Percentiles rank a stretch among this genome's conserved stretches.
Conservation (phyloP, 2,329 filamentous ascomycete species). For the Cytospora chrysosperma region DNA sequence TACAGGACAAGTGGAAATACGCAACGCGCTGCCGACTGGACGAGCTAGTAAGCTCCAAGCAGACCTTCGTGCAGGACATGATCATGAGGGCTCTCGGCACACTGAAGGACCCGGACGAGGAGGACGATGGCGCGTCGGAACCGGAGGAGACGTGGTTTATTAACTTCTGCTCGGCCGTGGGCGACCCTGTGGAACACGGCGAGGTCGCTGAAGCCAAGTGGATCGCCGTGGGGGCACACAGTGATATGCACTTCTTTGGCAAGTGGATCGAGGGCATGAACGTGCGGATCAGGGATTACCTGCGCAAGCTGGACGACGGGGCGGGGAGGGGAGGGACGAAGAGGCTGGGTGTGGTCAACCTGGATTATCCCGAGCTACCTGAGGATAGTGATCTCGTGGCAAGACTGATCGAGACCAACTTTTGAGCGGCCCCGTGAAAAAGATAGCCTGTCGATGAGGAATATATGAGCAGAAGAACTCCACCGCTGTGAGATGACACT, state of each 20-base stretch:
- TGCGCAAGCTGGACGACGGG: slow-evolving; percentile 27
- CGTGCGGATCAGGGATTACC: slow-evolving; percentile 35
- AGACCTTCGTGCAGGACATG: slow-evolving; percentile 37
- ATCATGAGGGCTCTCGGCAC: slow-evolving; percentile 35
- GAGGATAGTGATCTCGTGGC: slow-evolving; percentile 41
- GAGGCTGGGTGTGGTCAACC: slow-evolving; percentile 30
- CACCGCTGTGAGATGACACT: neutral
- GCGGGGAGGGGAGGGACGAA: slow-evolving; percentile 28
- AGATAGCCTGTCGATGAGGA: neutral
- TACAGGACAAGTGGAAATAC: slow-evolving; percentile 50
- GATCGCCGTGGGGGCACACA: slow-evolving; percentile 45
- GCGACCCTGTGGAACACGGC: slow-evolving; percentile 36
- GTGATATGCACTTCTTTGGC: slow-evolving; percentile 33
- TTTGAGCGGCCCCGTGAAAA: slow-evolving; percentile 26
- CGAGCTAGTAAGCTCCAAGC: slow-evolving; percentile 40
- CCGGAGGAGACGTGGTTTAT: slow-evolving; percentile 36
- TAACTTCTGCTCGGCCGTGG: slow-evolving; percentile 45
- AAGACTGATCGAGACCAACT: slow-evolving; percentile 41
- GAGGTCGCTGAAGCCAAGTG: slow-evolving; percentile 42
- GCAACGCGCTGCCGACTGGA: slow-evolving; percentile 37
- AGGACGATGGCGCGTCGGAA: slow-evolving; percentile 27
- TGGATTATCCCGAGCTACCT: slow-evolving; percentile 26
- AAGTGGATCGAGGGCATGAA: slow-evolving; percentile 46
- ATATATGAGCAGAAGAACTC: neutral
- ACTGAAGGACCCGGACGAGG: neutral